Percentiles rank a stretch among this genome's conserved stretches.
Evolutionary conservation across 805 yeast genomes (phyloP).

Genomic region (Kazachstania bromeliacearum): DNA sequence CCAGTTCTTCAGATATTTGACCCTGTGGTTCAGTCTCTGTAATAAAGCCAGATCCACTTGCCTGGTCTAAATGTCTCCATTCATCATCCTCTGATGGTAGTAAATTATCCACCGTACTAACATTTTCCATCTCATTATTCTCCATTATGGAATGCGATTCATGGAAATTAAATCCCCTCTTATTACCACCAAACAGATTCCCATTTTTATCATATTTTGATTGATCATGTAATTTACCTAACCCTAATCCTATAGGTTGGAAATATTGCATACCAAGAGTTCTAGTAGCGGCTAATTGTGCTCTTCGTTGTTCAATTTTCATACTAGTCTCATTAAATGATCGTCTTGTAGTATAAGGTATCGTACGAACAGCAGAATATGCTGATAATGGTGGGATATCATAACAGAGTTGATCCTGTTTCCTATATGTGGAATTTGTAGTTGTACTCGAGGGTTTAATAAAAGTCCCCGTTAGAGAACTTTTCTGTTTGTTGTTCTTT

Average conservation of each 20-base stretch:
- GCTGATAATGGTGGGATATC: slow-evolving; percentile 19
- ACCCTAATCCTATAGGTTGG: slow-evolving; percentile 46
- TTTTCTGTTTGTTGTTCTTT: slow-evolving; percentile 5
- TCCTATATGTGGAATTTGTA: too few species aligned
- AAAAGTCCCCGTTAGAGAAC: too few species aligned
- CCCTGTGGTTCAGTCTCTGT: background rate
- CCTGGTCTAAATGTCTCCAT: background rate
- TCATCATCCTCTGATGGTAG: background rate
- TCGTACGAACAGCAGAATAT: slow-evolving; percentile 15
- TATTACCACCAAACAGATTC: background rate
- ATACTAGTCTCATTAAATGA: background rate
- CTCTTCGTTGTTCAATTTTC: slow-evolving; percentile 6
- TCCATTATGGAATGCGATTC: background rate
- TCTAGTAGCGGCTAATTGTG: slow-evolving; percentile 20
- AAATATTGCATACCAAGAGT: slow-evolving; percentile 40
- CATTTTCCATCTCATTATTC: background rate
- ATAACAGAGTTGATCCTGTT: too few species aligned
- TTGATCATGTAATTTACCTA: too few species aligned
- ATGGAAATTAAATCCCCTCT: slow-evolving; percentile 1
- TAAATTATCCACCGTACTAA: too few species aligned
- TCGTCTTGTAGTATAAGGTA: slow-evolving; percentile 9
- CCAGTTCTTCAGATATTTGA: background rate
- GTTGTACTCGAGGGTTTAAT: too few species aligned
- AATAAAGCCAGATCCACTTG: background rate
- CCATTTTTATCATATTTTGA: background rate